Evolutionary conservation across 1,139 yeast genomes (phyloP), one percentile per base, ranked within the genome.

Genomic region (Saccharomyces hybrid): DNA sequence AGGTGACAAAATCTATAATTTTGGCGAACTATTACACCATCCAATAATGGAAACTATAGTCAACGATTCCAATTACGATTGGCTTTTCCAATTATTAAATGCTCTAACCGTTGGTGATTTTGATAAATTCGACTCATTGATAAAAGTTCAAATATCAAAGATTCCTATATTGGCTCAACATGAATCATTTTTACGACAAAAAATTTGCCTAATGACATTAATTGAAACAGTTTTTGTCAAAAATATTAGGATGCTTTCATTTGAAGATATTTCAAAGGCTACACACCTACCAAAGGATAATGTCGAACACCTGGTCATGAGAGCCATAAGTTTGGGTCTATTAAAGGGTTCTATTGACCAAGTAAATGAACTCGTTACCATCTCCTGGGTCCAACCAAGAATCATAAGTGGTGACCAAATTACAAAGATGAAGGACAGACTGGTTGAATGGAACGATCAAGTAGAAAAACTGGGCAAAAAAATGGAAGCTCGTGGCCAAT

Each of bases 361-460:
- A 73, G 89, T 90, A 51, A 81, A 82, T 54, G 81, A 85, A 67
- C 73, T 84, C 11, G 88, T 93, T 58, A 82, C 86, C 29, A 84
- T 93, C 53, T 83, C 88, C 25, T 93, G 99, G 98, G 84, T 91
- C 59, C 98, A 93, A 74, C 98, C 99, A 54, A 80, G 98, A 66
- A 88, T 90, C 54, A 84, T 93, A 78, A 88, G 88, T 67, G 78
- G 77, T 63, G 81, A 80, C 51, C 98, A 93, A 75, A 88, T 91
- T 57, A 80, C 77, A 55, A 78, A 79, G 55, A 89, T 93, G 85
- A 82, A 82, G 62, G 78, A 78, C 57, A 86, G 88, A 64, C 79
- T 93, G 66, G 77, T 77, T 38, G 78, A 76, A 53, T 93, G 99
- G 99, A 85, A 87, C 64, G 71, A 71, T 54, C 84, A 83, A 63